phyloP scores from a whole-genome alignment of 2,329 filamentous ascomycete species.

The Metarhizium guizhouense region DNA sequence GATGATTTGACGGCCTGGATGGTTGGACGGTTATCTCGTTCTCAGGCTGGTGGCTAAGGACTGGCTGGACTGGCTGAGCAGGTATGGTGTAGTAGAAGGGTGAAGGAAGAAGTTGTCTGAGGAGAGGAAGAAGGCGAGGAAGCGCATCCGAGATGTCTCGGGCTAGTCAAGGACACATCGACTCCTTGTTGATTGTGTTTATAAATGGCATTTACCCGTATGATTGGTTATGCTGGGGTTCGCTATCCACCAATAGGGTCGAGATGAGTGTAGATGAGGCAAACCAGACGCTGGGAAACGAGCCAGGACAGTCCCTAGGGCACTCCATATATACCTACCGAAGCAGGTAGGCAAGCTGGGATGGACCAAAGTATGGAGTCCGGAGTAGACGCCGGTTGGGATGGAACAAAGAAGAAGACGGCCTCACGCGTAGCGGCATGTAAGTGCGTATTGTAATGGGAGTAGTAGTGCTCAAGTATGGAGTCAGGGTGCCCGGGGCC shows the following conservation, averaged over 20 bases:
- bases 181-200: conserved; percentile 17
- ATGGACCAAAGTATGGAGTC: conserved; percentile 12
- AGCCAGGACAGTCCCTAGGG: conserved; percentile 16
- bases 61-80: background rate
- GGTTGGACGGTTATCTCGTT: background rate
- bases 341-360: conserved; percentile 11
- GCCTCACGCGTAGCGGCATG: background rate
- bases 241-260: conserved; percentile 22
- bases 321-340: background rate
- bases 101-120: background rate
- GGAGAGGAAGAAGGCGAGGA: conserved; percentile 2
- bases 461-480: background rate
- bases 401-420: conserved; percentile 3
- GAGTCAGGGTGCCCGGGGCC: background rate
- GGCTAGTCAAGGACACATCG: conserved; percentile 16
- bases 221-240: conserved; percentile 26
- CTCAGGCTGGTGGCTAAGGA: background rate
- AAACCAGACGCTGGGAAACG: conserved; percentile 22
- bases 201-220: conserved; percentile 17
- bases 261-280: conserved; percentile 25
- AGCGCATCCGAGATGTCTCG: conserved; percentile 16
- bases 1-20: too few relatives aligned
- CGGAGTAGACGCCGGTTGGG: conserved; percentile 4
- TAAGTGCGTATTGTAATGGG: background rate
- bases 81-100: background rate